Percentiles rank a stretch among this genome's conserved stretches.
phyloP scores from a whole-genome alignment of 139 green algal genomes.

The Micractinium sp. region DNA sequence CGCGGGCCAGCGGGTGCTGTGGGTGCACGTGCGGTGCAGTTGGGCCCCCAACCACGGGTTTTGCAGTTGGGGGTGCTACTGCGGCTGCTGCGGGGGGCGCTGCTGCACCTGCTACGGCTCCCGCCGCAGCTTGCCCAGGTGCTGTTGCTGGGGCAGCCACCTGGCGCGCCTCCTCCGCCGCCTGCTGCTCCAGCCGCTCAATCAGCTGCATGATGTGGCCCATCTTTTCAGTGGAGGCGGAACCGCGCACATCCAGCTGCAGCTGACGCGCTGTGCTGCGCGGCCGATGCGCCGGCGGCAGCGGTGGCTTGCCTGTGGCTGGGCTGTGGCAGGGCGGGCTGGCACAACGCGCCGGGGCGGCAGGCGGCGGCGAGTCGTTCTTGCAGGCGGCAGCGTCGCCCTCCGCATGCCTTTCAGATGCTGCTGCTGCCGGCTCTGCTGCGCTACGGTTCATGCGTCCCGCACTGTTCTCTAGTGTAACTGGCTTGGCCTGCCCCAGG shows the following conservation, averaged over 20 bases:
- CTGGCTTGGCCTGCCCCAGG: background rate
- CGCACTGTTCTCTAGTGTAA: conserved; percentile 15
- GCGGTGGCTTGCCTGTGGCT: background rate
- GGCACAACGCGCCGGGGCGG: background rate
- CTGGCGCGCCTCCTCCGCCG: conserved; percentile 15
- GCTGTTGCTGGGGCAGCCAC: background rate
- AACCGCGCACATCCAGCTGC: background rate
- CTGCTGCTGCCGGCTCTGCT: background rate
- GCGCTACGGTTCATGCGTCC: conserved; percentile 1
- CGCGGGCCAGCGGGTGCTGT: background rate
- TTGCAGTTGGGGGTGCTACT: background rate
- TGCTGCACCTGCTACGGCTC: background rate
- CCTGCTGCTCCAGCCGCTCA: conserved; percentile 42
- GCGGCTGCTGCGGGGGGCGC: background rate
- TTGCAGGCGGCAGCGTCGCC: background rate
- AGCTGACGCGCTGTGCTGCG: background rate
- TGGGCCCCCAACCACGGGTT: no score
- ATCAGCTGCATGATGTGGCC: conserved; percentile 39
- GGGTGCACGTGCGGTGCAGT: background rate
- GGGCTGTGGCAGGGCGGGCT: background rate
- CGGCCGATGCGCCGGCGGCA: background rate
- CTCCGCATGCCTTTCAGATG: background rate
- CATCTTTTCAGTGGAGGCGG: conserved; percentile 17
- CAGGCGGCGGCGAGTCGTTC: background rate
- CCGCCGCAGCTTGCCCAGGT: no score